phyloP scores from a whole-genome alignment of 306 rosid species.

The Prunus salicina region DNA sequence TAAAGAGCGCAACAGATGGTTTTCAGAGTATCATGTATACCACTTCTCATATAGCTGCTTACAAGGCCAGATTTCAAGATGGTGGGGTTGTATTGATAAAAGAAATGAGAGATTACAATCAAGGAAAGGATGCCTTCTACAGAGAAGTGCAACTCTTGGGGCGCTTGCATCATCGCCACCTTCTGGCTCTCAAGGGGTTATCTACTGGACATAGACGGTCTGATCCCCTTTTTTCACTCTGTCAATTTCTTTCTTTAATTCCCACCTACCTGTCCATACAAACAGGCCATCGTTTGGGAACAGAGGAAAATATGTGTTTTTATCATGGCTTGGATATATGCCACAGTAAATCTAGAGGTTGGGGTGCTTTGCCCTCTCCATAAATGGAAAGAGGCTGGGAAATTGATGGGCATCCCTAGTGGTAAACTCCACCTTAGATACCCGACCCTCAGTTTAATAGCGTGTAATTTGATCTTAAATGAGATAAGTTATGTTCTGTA shows the following conservation, averaged over 20 bases:
- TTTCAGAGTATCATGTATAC: slow-evolving; percentile 58
- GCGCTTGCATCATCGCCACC: slow-evolving; percentile 90
- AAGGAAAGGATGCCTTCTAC: slow-evolving; percentile 46
- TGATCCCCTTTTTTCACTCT: not conserved
- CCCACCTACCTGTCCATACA: not conserved
- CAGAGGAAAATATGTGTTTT: not conserved
- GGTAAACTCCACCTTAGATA: not conserved
- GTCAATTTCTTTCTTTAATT: not conserved
- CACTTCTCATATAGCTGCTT: slow-evolving; percentile 59
- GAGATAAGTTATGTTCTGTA: too few relatives aligned
- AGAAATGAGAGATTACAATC: slow-evolving; percentile 53
- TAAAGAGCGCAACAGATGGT: slow-evolving; percentile 71
- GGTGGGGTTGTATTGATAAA: slow-evolving; percentile 65
- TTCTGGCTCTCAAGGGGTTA: slow-evolving; percentile 78
- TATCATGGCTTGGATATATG: not conserved
- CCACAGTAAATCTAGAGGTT: not conserved
- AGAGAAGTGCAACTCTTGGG: slow-evolving; percentile 75
- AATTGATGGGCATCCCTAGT: not conserved
- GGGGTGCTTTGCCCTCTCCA: not conserved
- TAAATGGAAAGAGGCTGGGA: not conserved
- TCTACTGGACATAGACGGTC: slow-evolving; percentile 68
- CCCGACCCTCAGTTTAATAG: not conserved
- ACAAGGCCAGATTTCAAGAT: slow-evolving; percentile 64
- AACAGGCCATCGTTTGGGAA: not conserved
- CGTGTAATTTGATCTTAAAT: not conserved